Evolutionary conservation across 306 rosid genomes (phyloP), one percentile per base, ranked within the genome.

Genomic region (Cicer judaicum): DNA sequence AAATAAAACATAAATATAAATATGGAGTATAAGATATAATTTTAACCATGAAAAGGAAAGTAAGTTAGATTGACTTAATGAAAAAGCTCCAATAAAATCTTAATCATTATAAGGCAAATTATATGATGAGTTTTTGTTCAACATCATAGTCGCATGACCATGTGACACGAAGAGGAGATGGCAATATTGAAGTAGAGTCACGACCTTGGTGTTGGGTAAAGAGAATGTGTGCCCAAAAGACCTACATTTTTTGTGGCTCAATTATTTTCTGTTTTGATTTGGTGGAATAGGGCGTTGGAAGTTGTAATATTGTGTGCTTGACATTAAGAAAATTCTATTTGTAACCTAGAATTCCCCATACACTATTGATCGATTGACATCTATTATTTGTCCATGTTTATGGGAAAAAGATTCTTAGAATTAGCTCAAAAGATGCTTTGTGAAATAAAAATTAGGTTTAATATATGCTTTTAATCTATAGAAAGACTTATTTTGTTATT

Each of bases 161-260:
- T 76, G 80, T 80, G 74, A 79, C 84, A 81, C 84, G 76, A 72
- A 76, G 82, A 64, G 68, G 70, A 64, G 72, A 86, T 44, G 63
- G 72, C 18, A 16, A 16, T 16, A 16, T 16, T 54, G 78, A 80
- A 68, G 74, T 73, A 78, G 21, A 50, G 66, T 56, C 83, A 60
- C 64, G 86, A 87, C 81, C 85, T 59, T 48, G 69, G 86, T 79
- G 81, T 78, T 79, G 85, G 64, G 15, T 60, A 50, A 85, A 84
- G 72, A 78, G 68, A 80, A 67, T 70, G 80, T 87, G 87, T 71
- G 84, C 65, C 87, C 85, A 67, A 56, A 85, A 81, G 79, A 47
- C 77, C 74, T 86, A 68, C 88, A 88, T 43, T 12, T 53, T 66
- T 47, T 48, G 62, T 55, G 50, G 56, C 66, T 74, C 78, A 55